Evolutionary conservation across 495 filamentous ascomycete genomes (phyloP).

Genomic region (Tuber aestivum): DNA sequence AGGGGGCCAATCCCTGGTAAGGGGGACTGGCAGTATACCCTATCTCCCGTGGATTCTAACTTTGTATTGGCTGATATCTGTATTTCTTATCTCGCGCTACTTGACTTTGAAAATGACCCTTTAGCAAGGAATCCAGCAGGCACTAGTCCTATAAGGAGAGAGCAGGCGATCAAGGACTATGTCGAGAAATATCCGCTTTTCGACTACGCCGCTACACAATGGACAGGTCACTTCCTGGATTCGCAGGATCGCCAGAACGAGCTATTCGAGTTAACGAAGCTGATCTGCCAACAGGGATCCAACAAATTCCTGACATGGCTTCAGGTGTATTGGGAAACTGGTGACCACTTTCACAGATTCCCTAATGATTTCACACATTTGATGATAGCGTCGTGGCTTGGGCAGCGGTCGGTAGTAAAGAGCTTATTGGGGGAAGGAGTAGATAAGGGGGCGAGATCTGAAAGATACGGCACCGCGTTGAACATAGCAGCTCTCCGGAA

Average conservation of each 20-base stretch:
- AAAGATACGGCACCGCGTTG: too few species aligned
- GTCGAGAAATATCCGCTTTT: slow-evolving; percentile 3
- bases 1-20: not conserved
- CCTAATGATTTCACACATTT: not conserved
- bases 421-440: not conserved
- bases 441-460: too few species aligned
- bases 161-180: not conserved
- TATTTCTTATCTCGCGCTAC: too few species aligned
- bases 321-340: not conserved
- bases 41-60: too few species aligned
- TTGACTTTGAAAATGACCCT: not conserved
- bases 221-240: not conserved
- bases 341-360: too few species aligned
- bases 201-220: not conserved
- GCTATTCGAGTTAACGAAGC: not conserved
- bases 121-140: too few species aligned
- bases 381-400: too few species aligned
- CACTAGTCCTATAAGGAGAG: too few species aligned
- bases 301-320: slow-evolving; percentile 13
- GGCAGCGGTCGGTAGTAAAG: not conserved
- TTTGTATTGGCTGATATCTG: too few species aligned
- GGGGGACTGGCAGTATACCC: too few species aligned
- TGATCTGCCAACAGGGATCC: slow-evolving; percentile 5
- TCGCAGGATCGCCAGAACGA: slow-evolving; percentile 1
- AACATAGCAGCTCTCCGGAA: too few species aligned